Percentiles rank a stretch among this genome's conserved stretches.
Evolutionary conservation across 2,329 filamentous ascomycete genomes (phyloP).

Genomic region (Magnaporthiopsis incrustans): DNA sequence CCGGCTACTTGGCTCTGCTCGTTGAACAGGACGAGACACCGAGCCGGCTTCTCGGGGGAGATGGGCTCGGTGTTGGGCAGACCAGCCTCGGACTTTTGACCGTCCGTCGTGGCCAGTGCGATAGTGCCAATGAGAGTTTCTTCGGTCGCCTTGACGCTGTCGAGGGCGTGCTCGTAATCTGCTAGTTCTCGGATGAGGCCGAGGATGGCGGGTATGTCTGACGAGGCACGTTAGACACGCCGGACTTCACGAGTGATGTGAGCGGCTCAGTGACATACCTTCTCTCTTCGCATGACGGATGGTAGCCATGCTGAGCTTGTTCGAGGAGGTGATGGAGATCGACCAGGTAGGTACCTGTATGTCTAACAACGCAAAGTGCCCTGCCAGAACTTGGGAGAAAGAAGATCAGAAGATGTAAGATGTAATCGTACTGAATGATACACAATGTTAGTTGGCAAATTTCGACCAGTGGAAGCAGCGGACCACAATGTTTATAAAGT

Average conservation of each 20-base stretch:
- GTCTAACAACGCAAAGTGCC: neutral
- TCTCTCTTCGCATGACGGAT: conserved; percentile 3
- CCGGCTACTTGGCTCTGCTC: conserved; percentile 47
- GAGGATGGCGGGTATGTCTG: conserved; percentile 78
- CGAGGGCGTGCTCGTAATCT: conserved; percentile 72
- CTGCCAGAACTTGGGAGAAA: too few species aligned
- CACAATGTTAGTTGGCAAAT: too few species aligned
- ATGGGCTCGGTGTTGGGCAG: conserved; percentile 44
- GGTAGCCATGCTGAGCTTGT: conserved; percentile 3
- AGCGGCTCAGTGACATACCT: neutral
- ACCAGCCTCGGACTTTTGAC: conserved; percentile 19
- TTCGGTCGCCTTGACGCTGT: conserved; percentile 70
- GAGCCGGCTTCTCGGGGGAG: conserved; percentile 54
- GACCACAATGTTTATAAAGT: neutral
- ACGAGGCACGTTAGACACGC: neutral
- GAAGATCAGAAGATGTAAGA: neutral
- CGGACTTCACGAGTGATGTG: neutral
- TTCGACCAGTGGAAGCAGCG: neutral
- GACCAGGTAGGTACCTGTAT: neutral
- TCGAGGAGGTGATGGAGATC: neutral
- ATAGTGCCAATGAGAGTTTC: conserved; percentile 66
- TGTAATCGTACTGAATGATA: neutral
- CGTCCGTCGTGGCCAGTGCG: conserved; percentile 58
- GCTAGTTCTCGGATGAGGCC: conserved; percentile 77
- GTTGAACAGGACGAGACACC: conserved; percentile 61